Evolutionary conservation across 2,329 filamentous ascomycete genomes (phyloP), one percentile per base, ranked within the genome.

Genomic region (Emmonsiellopsis sp.): DNA sequence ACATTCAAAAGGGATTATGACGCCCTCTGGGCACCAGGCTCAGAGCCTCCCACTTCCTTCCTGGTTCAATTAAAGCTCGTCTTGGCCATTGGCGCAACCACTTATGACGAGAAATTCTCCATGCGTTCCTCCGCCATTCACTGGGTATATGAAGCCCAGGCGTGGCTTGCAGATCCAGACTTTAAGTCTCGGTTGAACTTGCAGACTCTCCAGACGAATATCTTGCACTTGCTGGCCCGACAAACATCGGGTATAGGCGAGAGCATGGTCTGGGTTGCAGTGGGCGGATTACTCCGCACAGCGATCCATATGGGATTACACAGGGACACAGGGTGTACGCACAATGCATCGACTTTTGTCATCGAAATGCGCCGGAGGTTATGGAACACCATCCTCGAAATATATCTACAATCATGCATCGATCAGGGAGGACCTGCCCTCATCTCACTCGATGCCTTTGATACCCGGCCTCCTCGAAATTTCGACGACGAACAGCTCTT

Each of bases 1-100:
- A 77, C 75, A 0, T 84, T 85, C 57, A 69, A 72, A 49, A 69
- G 68, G 7, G 77, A 81, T 32, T 85, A 83, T 59, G 75, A 80
- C 16, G 70, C 72, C 0, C 63, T 79, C 8, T 85, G 81, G 80
- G 66, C 64, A 0, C 69, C 71, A 7, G 70, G 72, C 0, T 58
- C 63, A 13, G 65, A 65, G 0, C 67, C 71, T 1, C 74, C 70
- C 34, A 61, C 68, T 15, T 64, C 68, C 4, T 84, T 84, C 49
- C 54, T 82, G 1, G 71, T 70, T 2, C 69, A 70, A 50, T 56
- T 73, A 41, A 57, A 72, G 8, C 61, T 73, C 9, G 67, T 68
- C 2, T 54, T 71, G 10, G 64, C 67, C 57, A 68, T 71, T 26
- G 68, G 69, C 13, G 74, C 79, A 1, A 67, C 71, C 1, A 82